A percentile compares a stretch with the other conserved stretches of the same genome.
Evolutionary conservation across 768 basidiomycete species (phyloP).

Genomic region (Rhodotorula toruloides): DNA sequence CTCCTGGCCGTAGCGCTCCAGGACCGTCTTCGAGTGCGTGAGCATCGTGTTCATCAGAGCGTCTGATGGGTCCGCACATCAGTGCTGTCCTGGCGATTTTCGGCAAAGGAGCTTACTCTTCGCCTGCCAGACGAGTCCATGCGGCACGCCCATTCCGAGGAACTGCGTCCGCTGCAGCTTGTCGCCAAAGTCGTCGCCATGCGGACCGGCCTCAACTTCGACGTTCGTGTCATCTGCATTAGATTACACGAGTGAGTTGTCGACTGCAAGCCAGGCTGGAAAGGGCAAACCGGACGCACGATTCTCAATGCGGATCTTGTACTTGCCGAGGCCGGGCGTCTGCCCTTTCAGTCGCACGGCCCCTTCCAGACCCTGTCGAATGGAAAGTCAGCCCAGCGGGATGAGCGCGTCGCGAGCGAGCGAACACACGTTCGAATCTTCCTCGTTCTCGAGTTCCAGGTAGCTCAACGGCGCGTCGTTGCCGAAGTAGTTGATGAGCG

Average conservation of each 20-base stretch:
- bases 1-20: slow-evolving; percentile 53
- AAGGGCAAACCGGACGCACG: slow-evolving; percentile 49
- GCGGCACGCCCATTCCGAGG: slow-evolving; percentile 21
- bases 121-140: slow-evolving; percentile 38
- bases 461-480: slow-evolving; percentile 74
- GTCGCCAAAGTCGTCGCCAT: slow-evolving; percentile 38
- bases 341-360: slow-evolving; percentile 66
- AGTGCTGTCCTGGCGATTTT: neutral
- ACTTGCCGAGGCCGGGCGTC: slow-evolving; percentile 74
- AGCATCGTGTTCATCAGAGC: slow-evolving; percentile 60
- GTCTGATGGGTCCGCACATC: slow-evolving; percentile 50
- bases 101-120: slow-evolving; percentile 12
- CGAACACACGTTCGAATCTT: slow-evolving; percentile 63
- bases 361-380: slow-evolving; percentile 64
- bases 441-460: slow-evolving; percentile 70
- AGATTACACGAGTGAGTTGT: neutral
- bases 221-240: slow-evolving; percentile 24
- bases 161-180: slow-evolving; percentile 32
- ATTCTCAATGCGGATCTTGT: slow-evolving; percentile 71
- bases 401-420: no score
- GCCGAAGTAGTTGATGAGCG: slow-evolving; percentile 79
- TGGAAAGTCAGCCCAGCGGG: no score
- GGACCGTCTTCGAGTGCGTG: slow-evolving; percentile 55
- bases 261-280: neutral
- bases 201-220: slow-evolving; percentile 11